Base-by-base conservation (phyloP, 257 asterid species). In the Solanum piurae region DNA sequence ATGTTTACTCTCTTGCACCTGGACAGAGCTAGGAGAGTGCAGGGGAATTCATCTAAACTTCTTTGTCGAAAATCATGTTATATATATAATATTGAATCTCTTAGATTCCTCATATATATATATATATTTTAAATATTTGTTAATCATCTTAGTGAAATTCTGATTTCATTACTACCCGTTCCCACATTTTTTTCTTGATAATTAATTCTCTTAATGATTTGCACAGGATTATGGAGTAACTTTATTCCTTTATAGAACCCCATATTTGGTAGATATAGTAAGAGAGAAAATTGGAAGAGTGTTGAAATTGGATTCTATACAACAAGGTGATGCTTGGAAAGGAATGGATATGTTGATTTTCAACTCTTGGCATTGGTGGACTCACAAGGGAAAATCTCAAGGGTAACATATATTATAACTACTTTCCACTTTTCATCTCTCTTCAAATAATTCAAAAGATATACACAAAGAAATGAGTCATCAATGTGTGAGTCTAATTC, bases 321-420 rank as follows among this genome's bases (percentile, higher is more conserved):
- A 69, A 34, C 85, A 89, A 80, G 96, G 96, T 52, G 84, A 91
- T n/a, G 90, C 90, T 20, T 93, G 96, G 96, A 87, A 14, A 88
- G 94, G 95, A 34, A 92, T 93, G 94, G 95, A 93, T 52, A 88
- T 92, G 91, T 36, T 94, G 87, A 90, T 94, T 83, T 94, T 92
- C 94, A 94, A 94, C 92, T 80, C 96, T 1, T 94, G 96, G 96
- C 96, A 94, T 83, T 92, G 96, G 96, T 94, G 96, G 96, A 77
- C 91, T 7, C 96, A 94, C 90, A 89, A 86, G 8, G 92, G 92
- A 83, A 83, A 31, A 23, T 75, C 89, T 29, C 94, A 91, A 87
- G 89, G 87, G 94, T 91, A 58, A 34, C 88, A 55, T 68, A 68
- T 23, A 16, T 46, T 55, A n/a, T 7, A 37, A 40, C 7, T 72